phyloP scores from a whole-genome alignment of 345 rosid species.

The Eucalyptus shirleyi region DNA sequence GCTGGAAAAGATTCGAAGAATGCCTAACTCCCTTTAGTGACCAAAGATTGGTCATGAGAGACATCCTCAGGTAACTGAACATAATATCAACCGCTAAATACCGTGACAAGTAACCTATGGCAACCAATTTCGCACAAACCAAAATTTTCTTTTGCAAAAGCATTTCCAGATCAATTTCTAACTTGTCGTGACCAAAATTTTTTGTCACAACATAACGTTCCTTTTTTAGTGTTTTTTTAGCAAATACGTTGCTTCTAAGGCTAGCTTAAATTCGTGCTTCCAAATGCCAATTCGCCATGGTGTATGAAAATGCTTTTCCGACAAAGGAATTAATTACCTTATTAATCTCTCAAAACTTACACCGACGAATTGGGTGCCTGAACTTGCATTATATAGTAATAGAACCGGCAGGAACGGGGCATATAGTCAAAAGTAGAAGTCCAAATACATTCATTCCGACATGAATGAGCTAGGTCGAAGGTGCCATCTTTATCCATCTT shows the following conservation, averaged over 20 bases:
- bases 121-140: neutral
- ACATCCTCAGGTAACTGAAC: neutral
- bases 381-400: neutral
- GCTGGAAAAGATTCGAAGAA: neutral
- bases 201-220: neutral
- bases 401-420: neutral
- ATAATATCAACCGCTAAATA: neutral
- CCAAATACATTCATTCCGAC: neutral
- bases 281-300: neutral
- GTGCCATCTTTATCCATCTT: neutral
- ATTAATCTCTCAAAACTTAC: neutral
- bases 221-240: neutral
- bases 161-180: neutral
- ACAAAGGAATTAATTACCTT: neutral
- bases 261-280: neutral
- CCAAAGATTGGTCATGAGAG: neutral
- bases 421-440: neutral
- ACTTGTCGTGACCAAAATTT: rapidly evolving
- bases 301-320: neutral
- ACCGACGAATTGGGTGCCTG: neutral
- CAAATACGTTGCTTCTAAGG: neutral
- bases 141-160: neutral
- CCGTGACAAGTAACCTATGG: neutral
- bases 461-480: neutral
- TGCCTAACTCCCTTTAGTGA: neutral